phyloP scores from a whole-genome alignment of 495 filamentous ascomycete genomes.

The Neurospora tetrasperma region DNA sequence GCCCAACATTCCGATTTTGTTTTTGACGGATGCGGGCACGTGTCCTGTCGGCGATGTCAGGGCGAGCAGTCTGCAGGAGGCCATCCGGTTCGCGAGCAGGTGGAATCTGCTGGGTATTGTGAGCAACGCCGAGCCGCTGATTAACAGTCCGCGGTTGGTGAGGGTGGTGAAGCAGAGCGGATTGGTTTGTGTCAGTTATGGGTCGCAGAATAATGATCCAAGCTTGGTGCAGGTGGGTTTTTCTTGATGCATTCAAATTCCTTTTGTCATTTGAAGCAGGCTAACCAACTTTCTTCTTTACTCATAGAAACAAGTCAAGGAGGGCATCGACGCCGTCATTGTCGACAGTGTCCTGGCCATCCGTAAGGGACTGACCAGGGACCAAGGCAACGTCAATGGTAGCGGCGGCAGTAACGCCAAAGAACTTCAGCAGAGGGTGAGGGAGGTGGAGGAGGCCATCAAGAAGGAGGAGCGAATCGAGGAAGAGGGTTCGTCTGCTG shows the following conservation, averaged over 20 bases:
- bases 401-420: background rate
- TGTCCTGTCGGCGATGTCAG: constrained; percentile 73
- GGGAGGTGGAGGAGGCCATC: constrained; percentile 3
- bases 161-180: constrained; percentile 93
- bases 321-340: constrained; percentile 95
- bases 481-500: background rate
- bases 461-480: background rate
- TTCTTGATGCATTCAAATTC: background rate
- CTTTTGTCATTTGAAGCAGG: background rate
- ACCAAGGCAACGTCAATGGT: constrained; percentile 1
- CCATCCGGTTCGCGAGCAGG: constrained; percentile 79
- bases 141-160: constrained; percentile 80
- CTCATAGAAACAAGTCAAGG: constrained; percentile 70
- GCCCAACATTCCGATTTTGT: constrained; percentile 88
- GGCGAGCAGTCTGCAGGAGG: constrained; percentile 89
- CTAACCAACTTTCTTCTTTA: constrained; percentile 17
- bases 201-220: constrained; percentile 75
- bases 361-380: constrained; percentile 37
- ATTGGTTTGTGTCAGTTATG: constrained; percentile 93
- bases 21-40: constrained; percentile 81
- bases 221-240: constrained; percentile 66
- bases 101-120: constrained; percentile 96
- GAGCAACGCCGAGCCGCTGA: constrained; percentile 69
- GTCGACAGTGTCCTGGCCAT: constrained; percentile 87
- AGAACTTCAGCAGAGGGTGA: constrained; percentile 4